A percentile compares a stretch with the other conserved stretches of the same genome.
phyloP scores from a whole-genome alignment of 768 basidiomycete genomes.

The Macrolepiota fuliginosa region DNA sequence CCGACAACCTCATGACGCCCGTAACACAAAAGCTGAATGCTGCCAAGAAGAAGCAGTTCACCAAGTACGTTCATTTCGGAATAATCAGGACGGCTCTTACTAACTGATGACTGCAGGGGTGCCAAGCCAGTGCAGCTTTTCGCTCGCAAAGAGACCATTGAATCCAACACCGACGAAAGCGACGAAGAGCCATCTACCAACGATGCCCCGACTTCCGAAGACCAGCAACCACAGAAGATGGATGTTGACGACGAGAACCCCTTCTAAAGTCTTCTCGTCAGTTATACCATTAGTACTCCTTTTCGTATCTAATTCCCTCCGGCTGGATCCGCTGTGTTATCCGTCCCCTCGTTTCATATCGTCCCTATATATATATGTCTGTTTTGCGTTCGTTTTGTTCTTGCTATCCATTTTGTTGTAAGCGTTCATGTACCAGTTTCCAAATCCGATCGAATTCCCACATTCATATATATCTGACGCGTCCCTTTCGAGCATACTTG shows the following conservation, averaged over 20 bases:
- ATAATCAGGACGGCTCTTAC: slow-evolving; percentile 7
- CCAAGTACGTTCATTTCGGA: slow-evolving; percentile 55
- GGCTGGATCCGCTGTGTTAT: slow-evolving; percentile 12
- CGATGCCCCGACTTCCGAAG: slow-evolving; percentile 13
- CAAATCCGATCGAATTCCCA: slow-evolving; percentile 22
- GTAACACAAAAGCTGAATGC: slow-evolving; percentile 89
- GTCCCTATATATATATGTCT: slow-evolving; percentile 5
- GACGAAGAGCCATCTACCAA: slow-evolving; percentile 18
- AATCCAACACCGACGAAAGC: slow-evolving; percentile 38
- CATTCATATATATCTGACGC: slow-evolving; percentile 19
- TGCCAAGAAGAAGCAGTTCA: slow-evolving; percentile 91
- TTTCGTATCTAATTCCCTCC: background rate
- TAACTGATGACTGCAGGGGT: slow-evolving; percentile 37
- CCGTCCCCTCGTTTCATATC: background rate
- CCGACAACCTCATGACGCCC: slow-evolving; percentile 93
- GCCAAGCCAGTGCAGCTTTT: slow-evolving; percentile 65
- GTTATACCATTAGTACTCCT: slow-evolving; percentile 11
- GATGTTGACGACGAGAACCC: slow-evolving; percentile 69
- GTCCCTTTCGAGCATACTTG: background rate
- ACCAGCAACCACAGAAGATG: slow-evolving; percentile 26
- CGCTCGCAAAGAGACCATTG: slow-evolving; percentile 39
- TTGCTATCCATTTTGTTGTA: slow-evolving; percentile 20
- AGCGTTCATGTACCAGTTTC: slow-evolving; percentile 21
- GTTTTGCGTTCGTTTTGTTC: slow-evolving; percentile 10
- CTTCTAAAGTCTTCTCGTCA: slow-evolving; percentile 40